Base-by-base conservation (phyloP, 805 yeast genomes). In the Metschnikowia lunata region DNA sequence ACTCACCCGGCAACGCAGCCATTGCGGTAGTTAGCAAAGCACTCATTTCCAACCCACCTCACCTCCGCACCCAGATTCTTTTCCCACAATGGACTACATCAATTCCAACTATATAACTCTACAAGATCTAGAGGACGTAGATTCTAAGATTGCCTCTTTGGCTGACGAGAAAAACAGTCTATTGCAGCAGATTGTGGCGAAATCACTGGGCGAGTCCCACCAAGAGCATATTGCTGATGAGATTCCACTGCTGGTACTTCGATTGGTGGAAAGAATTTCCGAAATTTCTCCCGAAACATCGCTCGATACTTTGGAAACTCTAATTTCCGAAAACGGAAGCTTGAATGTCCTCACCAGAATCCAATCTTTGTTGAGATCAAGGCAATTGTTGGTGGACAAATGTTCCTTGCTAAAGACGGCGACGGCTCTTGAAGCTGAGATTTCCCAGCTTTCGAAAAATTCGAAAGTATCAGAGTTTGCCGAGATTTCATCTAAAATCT, bases 71-170 rank as follows among this genome's bases (percentile, higher is more conserved):
- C n/a, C 31, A 29, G 11, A 29, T 12, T 12, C n/a, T 12, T 10
- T 11, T 29, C 11, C n/a, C n/a, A 13, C 15, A 31, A 59, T 57
- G 59, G 63, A 60, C 36, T 63, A 61, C 53, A 55, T 73, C 37
- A 69, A 72, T 52, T 49, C 57, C 27, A 56, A 59, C 40, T 66
- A 71, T 48, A 46, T 61, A n/a, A 49, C 67, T 1, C 14, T 73
- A 2, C 57, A 51, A 13, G 77, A 71, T 50, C 59, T 73, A 48
- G 56, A 43, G 11, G 47, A 39, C n/a, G 6, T 43, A 18, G 43
- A 43, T n/a, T 11, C 38, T 4, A 32, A 28, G 29, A 39, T 43
- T 8, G 27, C 43, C 11, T 4, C 8, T 9, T 31, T 43, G 14
- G 26, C n/a, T 14, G 40, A 39, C 3, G 37, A 36, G 26, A 39